Percentiles rank a stretch among this genome's conserved stretches.
Evolutionary conservation across 83 land plant genomes (phyloP).

Genomic region (Thuja plicata): DNA sequence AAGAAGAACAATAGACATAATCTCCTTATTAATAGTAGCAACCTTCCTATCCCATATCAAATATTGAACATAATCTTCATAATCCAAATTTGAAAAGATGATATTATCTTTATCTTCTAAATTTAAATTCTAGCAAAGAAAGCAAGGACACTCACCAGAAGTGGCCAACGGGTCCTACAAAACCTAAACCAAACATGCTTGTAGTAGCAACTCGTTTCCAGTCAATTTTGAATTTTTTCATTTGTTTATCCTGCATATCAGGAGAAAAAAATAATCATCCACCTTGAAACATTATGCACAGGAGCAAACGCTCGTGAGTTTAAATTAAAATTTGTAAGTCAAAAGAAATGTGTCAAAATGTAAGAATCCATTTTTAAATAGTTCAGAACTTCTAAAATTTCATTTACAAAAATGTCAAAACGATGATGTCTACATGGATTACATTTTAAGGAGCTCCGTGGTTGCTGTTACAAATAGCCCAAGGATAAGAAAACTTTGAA

Average conservation of each 20-base stretch:
- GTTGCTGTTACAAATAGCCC: background rate
- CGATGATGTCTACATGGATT: background rate
- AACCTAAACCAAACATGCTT: slow-evolving; percentile 86
- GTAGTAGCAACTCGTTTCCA: slow-evolving; percentile 80
- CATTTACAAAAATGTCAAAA: background rate
- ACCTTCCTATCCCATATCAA: background rate
- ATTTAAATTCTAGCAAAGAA: background rate
- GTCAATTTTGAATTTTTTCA: slow-evolving; percentile 41
- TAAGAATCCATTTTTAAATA: background rate
- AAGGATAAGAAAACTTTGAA: background rate
- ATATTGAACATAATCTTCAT: background rate
- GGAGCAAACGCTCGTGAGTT: background rate
- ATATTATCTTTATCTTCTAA: background rate
- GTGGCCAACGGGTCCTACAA: slow-evolving; percentile 97
- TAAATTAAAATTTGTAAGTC: background rate
- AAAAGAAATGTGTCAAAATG: background rate
- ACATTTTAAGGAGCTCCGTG: background rate
- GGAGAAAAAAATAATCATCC: background rate
- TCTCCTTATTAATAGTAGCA: background rate
- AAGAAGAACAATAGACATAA: background rate
- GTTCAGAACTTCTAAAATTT: background rate
- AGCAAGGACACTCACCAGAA: slow-evolving; percentile 57
- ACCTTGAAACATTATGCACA: background rate
- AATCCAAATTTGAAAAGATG: background rate
- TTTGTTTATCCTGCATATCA: slow-evolving; percentile 33